Evolutionary conservation across 768 basidiomycete species (phyloP).

Genomic region (Royoungia palumana): DNA sequence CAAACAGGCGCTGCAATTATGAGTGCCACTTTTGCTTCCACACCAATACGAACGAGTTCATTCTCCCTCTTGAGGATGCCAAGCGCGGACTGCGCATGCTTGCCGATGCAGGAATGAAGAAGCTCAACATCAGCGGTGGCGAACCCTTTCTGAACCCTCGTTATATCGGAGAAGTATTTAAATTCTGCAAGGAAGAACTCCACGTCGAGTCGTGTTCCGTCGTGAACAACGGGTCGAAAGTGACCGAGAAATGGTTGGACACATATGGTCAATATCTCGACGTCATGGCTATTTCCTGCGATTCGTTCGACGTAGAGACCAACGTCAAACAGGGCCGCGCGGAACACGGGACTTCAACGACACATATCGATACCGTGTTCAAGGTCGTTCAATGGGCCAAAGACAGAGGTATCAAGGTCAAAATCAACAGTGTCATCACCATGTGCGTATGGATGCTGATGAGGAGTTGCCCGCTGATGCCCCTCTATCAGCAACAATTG

Average conservation of each 20-base stretch:
- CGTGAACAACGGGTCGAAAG: slow-evolving; percentile 39
- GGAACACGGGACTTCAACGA: slow-evolving; percentile 29
- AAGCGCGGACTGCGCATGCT: slow-evolving; percentile 34
- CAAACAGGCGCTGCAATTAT: slow-evolving; percentile 33
- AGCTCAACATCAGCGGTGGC: slow-evolving; percentile 37
- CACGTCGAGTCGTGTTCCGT: slow-evolving; percentile 34
- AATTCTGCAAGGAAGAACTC: slow-evolving; percentile 37
- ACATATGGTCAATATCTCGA: slow-evolving; percentile 38
- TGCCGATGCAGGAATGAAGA: slow-evolving; percentile 33
- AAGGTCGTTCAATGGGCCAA: slow-evolving; percentile 36
- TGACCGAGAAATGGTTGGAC: slow-evolving; percentile 40
- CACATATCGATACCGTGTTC: slow-evolving; percentile 34
- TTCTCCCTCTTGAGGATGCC: slow-evolving; percentile 35
- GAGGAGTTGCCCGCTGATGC: not conserved
- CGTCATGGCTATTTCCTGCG: slow-evolving; percentile 42
- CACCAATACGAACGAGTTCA: slow-evolving; percentile 33
- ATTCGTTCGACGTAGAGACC: slow-evolving; percentile 36
- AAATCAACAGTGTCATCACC: slow-evolving; percentile 36
- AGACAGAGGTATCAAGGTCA: slow-evolving; percentile 35
- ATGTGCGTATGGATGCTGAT: slow-evolving; percentile 10
- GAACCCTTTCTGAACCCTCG: slow-evolving; percentile 37
- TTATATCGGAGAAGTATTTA: slow-evolving; percentile 39
- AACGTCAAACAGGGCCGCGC: slow-evolving; percentile 34
- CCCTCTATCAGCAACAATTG: slow-evolving; percentile 31
- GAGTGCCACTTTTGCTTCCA: slow-evolving; percentile 42